phyloP scores from a whole-genome alignment of 306 rosid genomes.

The Medicago ruthenica region DNA sequence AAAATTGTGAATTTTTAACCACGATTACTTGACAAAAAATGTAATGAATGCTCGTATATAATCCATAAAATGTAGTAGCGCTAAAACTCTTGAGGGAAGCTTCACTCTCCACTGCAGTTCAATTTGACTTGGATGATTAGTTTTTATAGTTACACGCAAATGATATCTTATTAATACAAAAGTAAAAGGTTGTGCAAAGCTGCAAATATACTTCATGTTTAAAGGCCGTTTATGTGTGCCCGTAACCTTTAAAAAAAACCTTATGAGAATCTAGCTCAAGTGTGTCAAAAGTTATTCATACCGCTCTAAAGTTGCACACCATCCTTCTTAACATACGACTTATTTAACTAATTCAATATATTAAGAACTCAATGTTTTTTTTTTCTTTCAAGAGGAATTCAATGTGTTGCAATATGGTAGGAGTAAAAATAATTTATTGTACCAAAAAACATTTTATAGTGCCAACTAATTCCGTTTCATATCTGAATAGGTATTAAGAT shows the following conservation, averaged over 20 bases:
- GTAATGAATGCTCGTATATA: too few relatives aligned
- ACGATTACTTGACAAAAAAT: too few relatives aligned
- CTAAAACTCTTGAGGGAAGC: too few relatives aligned
- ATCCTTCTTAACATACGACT: too few relatives aligned
- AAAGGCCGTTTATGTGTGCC: background rate
- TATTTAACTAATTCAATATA: too few relatives aligned
- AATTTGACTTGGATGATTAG: too few relatives aligned
- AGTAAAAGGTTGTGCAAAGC: background rate
- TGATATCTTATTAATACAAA: too few relatives aligned
- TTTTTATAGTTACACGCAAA: too few relatives aligned
- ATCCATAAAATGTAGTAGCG: too few relatives aligned
- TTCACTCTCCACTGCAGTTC: too few relatives aligned
- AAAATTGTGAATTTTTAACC: too few relatives aligned
- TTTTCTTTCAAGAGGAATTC: background rate
- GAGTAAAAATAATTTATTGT: slow-evolving; percentile 31
- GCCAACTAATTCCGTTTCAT: slow-evolving; percentile 31
- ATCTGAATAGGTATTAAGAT: slow-evolving; percentile 37
- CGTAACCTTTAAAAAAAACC: background rate
- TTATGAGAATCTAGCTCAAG: background rate
- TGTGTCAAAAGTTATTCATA: background rate
- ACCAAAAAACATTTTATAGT: background rate
- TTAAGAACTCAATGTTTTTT: slow-evolving; percentile 2
- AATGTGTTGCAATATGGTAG: slow-evolving; percentile 16
- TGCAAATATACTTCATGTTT: slow-evolving; percentile 18
- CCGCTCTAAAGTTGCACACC: background rate